Percentiles rank a stretch among this genome's conserved stretches.
Evolutionary conservation across 2,329 filamentous ascomycete species (phyloP).

Genomic region (Alternaria gaisen): DNA sequence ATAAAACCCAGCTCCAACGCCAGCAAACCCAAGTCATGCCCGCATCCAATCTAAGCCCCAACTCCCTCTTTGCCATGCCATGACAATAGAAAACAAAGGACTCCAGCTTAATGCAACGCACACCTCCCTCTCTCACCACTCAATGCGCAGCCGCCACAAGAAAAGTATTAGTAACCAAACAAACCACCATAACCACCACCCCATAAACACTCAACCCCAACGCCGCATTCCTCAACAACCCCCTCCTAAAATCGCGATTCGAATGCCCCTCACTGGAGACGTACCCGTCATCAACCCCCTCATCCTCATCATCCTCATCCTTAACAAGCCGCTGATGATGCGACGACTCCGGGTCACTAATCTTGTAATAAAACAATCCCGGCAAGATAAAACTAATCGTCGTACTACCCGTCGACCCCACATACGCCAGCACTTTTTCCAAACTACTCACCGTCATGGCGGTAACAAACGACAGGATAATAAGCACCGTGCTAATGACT

Average conservation of each 20-base stretch:
- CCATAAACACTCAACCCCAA: conserved; percentile 85
- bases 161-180: conserved; percentile 84
- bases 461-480: conserved; percentile 84
- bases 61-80: too few species aligned
- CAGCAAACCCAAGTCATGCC: too few species aligned
- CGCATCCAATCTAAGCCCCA: too few species aligned
- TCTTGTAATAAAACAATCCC: conserved; percentile 98
- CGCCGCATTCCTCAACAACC: conserved; percentile 73
- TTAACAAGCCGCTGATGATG: conserved; percentile 89
- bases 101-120: neutral
- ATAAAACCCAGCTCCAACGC: too few species aligned
- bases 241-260: conserved; percentile 70
- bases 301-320: conserved; percentile 85
- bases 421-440: conserved; percentile 91
- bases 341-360: conserved; percentile 85
- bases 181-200: conserved; percentile 86
- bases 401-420: conserved; percentile 92
- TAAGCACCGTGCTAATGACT: conserved; percentile 83
- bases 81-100: too few species aligned
- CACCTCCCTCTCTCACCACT: neutral
- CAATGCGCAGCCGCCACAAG: conserved; percentile 71
- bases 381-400: conserved; percentile 97
- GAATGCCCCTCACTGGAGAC: conserved; percentile 56
- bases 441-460: conserved; percentile 91
- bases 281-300: conserved; percentile 61